Base-by-base conservation (phyloP, 208 protist genomes). In the Phytomonas sp. region DNA sequence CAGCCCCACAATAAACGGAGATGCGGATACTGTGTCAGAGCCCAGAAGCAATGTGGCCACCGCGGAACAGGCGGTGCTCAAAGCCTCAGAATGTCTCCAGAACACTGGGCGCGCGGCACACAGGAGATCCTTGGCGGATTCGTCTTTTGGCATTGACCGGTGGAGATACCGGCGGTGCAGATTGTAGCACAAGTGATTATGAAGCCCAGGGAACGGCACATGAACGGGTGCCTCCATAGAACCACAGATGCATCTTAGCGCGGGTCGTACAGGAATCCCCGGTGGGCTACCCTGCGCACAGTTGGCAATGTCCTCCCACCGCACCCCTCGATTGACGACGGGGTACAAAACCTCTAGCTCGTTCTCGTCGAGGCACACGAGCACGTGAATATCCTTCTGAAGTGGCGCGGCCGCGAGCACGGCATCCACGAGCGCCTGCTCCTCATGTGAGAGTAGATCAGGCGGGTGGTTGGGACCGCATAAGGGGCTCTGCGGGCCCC, bases 371-470 rank as follows among this genome's bases (percentile, higher is more conserved):
- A 71, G n/a, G 51, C 64, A 82, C 0, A 89, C 68, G 33, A 82
- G 66, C 23, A 95, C 79, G 20, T 79, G 76, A 40, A 93, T 66
- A 30, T 71, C 60, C 4, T 72, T 60, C 32, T 86, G 60, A 11
- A 95, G 76, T 51, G 84, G 84, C 13, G 82, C 80, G 3, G 87
- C 77, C 1, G 71, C 74, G 13, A 82, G 71, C 40, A 93, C 85
- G 13, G 80, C 80, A 30, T 88, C 85, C 4, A 95, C 79, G 0
- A 93, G 75, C 43, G 78, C 63, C 80, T 88, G 83, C 72, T 95
- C 90, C 68, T 84, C 82, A 4, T 67, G 66, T 3, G 87, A 89
- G 36, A 92, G 82, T 13, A 81, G 30, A 30, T 75, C 77, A 0
- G 72, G 68, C 13, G 90, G 80, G 66, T 92, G 85, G 13, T 80